Evolutionary conservation across 257 asterid species (phyloP).

Genomic region (Lycium barbarum): DNA sequence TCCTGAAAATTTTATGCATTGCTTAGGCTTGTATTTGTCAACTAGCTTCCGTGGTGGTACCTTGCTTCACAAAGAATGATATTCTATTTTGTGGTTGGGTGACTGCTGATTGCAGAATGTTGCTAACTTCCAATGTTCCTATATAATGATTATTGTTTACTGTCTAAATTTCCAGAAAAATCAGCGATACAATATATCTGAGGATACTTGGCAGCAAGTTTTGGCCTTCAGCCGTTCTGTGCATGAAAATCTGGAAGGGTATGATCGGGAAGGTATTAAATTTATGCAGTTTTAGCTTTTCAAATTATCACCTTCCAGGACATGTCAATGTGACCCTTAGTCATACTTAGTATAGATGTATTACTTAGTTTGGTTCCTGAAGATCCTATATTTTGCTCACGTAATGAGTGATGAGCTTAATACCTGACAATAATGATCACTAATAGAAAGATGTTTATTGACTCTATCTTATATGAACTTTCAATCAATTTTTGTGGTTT

Average conservation of each 20-base stretch:
- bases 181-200: conserved; percentile 92
- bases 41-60: not conserved
- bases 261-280: conserved; percentile 88
- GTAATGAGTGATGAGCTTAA: not conserved
- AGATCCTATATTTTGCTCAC: not conserved
- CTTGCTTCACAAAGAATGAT: not conserved
- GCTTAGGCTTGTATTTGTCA: conserved; percentile 18
- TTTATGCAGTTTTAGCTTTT: conserved; percentile 27
- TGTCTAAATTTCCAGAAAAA: conserved; percentile 53
- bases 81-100: not conserved
- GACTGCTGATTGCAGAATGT: not conserved
- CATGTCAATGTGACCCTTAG: conserved; percentile 11
- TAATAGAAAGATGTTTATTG: not conserved
- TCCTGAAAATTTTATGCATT: not conserved
- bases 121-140: conserved; percentile 1
- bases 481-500: not conserved
- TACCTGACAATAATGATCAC: not conserved
- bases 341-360: not conserved
- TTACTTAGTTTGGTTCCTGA: conserved; percentile 1
- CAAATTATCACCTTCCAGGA: not conserved
- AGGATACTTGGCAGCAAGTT: conserved; percentile 97
- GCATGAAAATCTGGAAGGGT: conserved; percentile 94
- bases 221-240: conserved; percentile 91
- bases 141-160: conserved; percentile 10
- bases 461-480: not conserved